Evolutionary conservation across 352 stramenopile species (phyloP), one percentile per base, ranked within the genome.

Genomic region (Pilasporangium apinafurcum): DNA sequence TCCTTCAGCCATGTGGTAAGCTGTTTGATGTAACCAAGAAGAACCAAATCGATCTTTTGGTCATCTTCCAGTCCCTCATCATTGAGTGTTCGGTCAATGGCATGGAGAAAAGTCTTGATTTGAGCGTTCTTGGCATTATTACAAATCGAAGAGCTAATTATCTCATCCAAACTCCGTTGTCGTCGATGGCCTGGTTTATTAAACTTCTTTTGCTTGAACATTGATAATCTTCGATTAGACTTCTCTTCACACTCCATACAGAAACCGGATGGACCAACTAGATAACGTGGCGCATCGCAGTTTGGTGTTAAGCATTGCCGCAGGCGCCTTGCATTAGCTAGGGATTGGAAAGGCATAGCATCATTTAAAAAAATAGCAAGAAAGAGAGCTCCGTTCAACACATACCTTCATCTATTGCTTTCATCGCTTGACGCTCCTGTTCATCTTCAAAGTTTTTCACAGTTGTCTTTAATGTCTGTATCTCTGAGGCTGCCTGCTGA

Each of bases 211-310:
- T 48, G 26, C 40, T 22, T 48, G n/a, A 28, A 5, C 16, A 48
- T 43, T n/a, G 1, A 37, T 37, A 31, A 7, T 44, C 20, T 31
- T 22, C 16, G 8, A 8, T 32, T 14, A 16, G 43, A 32, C 38
- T 61, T 45, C 38, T 76, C 70, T 42, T 85, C 64, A 37, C 74
- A 86, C 29, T 79, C 65, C 39, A 72, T 59, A 48, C 78, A 90
- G 34, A 77, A 88, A 0, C 78, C 78, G 0, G 72, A 86, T 4
- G 48, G 4, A 6, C 71, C 64, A 14, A 90, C 56, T 1, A 90
- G 54, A 53, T 78, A 86, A 25, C 47, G 54, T 27, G 78, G 74
- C 2, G 78, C 78, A 46, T 90, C 78, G 25, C 78, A 90, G 8
- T 76, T 57, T 24, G 72, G 60, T 8, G 72, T 86, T 26, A 87